Conservation (phyloP, 208 protist genomes). For the Vickermania ingenoplastis region DNA sequence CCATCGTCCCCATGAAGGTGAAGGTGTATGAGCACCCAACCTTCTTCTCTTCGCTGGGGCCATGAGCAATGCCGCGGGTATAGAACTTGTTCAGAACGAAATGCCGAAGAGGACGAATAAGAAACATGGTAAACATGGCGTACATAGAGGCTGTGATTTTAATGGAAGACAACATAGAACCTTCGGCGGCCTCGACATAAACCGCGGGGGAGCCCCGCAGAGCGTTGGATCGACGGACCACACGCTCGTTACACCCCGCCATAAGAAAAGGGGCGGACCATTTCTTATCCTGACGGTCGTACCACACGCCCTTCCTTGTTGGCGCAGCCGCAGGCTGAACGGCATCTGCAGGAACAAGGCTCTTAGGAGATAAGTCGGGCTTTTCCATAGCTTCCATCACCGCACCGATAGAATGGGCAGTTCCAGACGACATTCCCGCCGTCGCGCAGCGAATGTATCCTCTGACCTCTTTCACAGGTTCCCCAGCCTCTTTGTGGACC, state of each 20-base stretch:
- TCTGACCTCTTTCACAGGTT: conserved; percentile 32
- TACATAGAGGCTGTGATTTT: conserved; percentile 15
- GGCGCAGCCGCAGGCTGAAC: conserved; percentile 20
- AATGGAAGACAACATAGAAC: conserved; percentile 19
- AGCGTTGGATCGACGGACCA: conserved; percentile 79
- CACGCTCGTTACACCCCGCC: conserved; percentile 54
- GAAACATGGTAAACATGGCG: conserved; percentile 11
- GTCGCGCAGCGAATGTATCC: conserved; percentile 23
- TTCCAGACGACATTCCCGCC: conserved; percentile 52
- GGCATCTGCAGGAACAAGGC: conserved; percentile 25
- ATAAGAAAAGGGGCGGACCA: conserved; percentile 55
- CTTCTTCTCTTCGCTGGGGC: conserved; percentile 38
- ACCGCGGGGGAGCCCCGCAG: conserved; percentile 36
- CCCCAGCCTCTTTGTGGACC: conserved; percentile 31
- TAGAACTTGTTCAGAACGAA: conserved; percentile 25
- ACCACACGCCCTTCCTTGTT: conserved; percentile 43
- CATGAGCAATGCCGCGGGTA: conserved; percentile 17
- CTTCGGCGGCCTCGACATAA: conserved; percentile 47
- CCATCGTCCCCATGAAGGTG: conserved; percentile 41
- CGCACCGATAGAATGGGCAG: conserved; percentile 33
- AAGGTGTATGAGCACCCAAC: conserved; percentile 28
- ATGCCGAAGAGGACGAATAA: conserved; percentile 31
- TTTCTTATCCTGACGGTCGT: conserved; percentile 21
- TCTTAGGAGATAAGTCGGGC: conserved; percentile 29
- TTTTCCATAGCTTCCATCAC: conserved; percentile 16